Evolutionary conservation across 2,329 filamentous ascomycete genomes (phyloP).

Genomic region (Gaeumannomyces sp.): DNA sequence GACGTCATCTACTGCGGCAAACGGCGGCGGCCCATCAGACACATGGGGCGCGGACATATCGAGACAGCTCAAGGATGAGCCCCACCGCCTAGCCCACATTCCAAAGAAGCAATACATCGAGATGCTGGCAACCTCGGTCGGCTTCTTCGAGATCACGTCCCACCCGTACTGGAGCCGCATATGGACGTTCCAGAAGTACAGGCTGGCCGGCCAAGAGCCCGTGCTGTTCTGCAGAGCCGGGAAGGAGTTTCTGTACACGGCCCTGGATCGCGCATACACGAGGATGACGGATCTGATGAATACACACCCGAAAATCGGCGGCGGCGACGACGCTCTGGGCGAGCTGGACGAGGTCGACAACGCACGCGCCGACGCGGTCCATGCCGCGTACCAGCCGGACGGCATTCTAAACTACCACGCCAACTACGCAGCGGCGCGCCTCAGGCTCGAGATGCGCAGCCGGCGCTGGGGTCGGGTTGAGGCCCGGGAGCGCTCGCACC

Average conservation of each 20-base stretch:
- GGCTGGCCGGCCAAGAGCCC: background rate
- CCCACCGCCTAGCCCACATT: background rate
- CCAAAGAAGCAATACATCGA: background rate
- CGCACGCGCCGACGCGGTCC: background rate
- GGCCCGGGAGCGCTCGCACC: background rate
- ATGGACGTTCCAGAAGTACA: slow-evolving; percentile 8
- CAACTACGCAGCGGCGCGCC: background rate
- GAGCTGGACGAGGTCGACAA: background rate
- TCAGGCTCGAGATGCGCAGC: background rate
- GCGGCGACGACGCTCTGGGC: background rate
- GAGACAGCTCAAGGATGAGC: background rate
- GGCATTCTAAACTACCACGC: background rate
- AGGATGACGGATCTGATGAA: background rate
- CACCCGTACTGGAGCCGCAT: slow-evolving; percentile 7
- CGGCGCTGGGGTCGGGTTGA: background rate
- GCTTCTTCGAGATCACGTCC: background rate
- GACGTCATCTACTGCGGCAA: no score
- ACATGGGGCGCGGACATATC: background rate
- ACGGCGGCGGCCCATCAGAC: no score
- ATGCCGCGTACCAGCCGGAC: background rate
- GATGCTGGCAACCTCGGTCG: no score
- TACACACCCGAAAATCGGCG: background rate
- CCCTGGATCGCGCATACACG: background rate
- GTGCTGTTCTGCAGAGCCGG: background rate
- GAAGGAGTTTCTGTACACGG: background rate